phyloP scores from a whole-genome alignment of 495 filamentous ascomycete species.

The Trichoderma gamsii region DNA sequence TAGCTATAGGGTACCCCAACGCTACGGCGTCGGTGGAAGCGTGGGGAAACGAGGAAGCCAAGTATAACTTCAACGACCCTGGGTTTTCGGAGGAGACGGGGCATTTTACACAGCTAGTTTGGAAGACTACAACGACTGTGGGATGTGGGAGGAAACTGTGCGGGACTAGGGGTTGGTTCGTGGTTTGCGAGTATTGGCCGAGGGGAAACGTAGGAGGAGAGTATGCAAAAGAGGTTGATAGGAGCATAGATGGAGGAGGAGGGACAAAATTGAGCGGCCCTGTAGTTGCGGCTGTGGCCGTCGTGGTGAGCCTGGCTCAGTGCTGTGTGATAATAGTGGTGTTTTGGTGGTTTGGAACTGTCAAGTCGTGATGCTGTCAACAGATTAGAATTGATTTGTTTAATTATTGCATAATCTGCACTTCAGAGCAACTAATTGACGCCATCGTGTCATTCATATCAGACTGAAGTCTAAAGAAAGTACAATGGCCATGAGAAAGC shows the following conservation, averaged over 20 bases:
- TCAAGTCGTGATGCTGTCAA: not conserved
- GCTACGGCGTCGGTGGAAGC: conserved; percentile 52
- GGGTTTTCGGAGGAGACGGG: conserved; percentile 62
- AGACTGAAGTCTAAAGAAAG: no score
- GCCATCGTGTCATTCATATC: no score
- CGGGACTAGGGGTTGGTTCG: conserved; percentile 56
- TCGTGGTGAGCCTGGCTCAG: not conserved
- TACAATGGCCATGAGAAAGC: no score
- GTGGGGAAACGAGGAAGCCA: conserved; percentile 59
- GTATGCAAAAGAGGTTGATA: conserved; percentile 47
- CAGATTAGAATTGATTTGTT: no score
- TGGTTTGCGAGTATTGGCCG: conserved; percentile 78
- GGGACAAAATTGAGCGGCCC: not conserved
- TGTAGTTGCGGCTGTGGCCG: not conserved
- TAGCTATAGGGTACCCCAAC: conserved; percentile 62
- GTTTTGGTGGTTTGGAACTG: not conserved
- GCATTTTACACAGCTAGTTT: conserved; percentile 82
- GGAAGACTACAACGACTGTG: conserved; percentile 61
- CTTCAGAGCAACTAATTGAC: no score
- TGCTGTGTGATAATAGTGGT: conserved; percentile 2
- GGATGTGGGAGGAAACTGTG: conserved; percentile 65
- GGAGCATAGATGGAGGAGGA: conserved; percentile 22
- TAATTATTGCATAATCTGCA: no score
- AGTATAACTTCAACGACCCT: conserved; percentile 53
- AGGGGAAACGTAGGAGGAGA: conserved; percentile 64